Base-by-base conservation (phyloP, 306 rosid genomes). In the Amphicarpaea edgeworthii region DNA sequence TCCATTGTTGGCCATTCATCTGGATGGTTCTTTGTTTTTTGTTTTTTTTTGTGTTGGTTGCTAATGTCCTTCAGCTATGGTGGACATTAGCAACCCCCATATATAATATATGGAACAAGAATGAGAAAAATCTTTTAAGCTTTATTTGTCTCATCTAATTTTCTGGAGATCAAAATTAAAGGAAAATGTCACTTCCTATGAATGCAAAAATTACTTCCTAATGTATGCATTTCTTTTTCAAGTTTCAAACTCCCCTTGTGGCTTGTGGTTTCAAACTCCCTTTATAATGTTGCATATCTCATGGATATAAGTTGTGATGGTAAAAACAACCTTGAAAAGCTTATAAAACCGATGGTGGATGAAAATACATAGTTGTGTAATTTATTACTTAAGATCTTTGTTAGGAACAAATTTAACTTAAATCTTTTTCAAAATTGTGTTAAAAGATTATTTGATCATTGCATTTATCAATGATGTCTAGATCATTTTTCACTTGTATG, bases 1-100 rank as follows among this genome's bases (percentile, higher is more conserved):
- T 95, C 96, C 7, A 95, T 97, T 0, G 97, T 92, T 82, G 96
- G 97, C n/a, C 92, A 26, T 81, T 77, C 97, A 1, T 94, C 96
- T 43, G 97, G 96, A n/a, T 19, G 97, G 98, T 24, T 87, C 90
- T 83, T 47, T 47, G 21, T 0, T 14, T 23, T 84, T 45, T 24
- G 1, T 24, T 24, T 24, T 24, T 24, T 24, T n/a, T n/a, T n/a
- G n/a, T n/a, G n/a, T n/a, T n/a, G n/a, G n/a, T n/a, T n/a, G n/a
- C n/a, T n/a, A n/a, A n/a, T n/a, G n/a, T n/a, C n/a, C n/a, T n/a
- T n/a, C n/a, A n/a, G n/a, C n/a, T n/a, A n/a, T n/a, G n/a, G n/a
- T n/a, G n/a, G n/a, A n/a, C n/a, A n/a, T n/a, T n/a, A n/a, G n/a
- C n/a, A n/a, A n/a, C n/a, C n/a, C n/a, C n/a, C n/a, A n/a, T n/a